Conservation (phyloP, 345 rosid species). For the Salix udensis region DNA sequence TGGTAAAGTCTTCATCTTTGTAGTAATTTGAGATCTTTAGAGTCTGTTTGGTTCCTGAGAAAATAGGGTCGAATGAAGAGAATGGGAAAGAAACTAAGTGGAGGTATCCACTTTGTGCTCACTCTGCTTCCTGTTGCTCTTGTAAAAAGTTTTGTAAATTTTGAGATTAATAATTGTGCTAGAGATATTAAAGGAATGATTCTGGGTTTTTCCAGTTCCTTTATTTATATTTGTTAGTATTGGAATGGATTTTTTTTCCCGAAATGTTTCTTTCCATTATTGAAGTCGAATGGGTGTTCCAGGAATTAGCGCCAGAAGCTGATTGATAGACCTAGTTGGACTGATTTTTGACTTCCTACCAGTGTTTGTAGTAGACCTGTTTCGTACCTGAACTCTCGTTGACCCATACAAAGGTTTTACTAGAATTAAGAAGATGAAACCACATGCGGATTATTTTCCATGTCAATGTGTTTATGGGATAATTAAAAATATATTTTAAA, state of each 20-base stretch:
- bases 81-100: background rate
- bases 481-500: background rate
- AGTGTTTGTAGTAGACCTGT: background rate
- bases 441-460: background rate
- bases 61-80: constrained; percentile 6
- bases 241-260: background rate
- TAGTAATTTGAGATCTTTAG: constrained; percentile 18
- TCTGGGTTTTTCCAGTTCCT: background rate
- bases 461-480: background rate
- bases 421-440: background rate
- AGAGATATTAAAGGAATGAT: background rate
- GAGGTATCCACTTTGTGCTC: background rate
- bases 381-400: background rate
- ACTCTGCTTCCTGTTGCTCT: background rate
- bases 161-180: background rate
- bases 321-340: background rate
- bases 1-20: constrained; percentile 8
- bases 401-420: background rate
- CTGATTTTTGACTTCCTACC: background rate
- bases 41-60: constrained; percentile 20
- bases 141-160: background rate
- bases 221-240: background rate
- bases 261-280: constrained; percentile 4
- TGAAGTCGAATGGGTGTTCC: constrained; percentile 6
- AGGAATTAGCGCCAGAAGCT: constrained; percentile 8